Percentiles rank a stretch among this genome's conserved stretches.
phyloP scores from a whole-genome alignment of 257 asterid species.

The Solanum pennellii region DNA sequence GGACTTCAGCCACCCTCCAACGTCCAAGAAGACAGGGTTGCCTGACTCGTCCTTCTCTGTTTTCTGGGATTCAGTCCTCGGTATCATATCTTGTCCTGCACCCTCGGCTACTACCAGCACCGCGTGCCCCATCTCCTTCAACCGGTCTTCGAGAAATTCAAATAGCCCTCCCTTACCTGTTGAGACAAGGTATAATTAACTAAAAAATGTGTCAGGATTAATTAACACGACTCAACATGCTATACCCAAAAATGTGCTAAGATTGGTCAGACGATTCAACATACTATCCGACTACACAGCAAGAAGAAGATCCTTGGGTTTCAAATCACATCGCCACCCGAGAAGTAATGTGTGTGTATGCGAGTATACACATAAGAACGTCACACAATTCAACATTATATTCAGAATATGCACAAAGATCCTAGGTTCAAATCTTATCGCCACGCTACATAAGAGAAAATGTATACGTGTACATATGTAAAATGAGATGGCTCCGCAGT shows the following conservation, averaged over 20 bases:
- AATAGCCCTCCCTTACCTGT: slow-evolving; percentile 42
- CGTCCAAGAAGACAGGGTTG: slow-evolving; percentile 57
- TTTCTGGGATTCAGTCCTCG: slow-evolving; percentile 20
- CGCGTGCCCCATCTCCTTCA: slow-evolving; percentile 42
- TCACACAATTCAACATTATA: background rate
- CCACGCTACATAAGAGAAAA: background rate
- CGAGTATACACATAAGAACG: background rate
- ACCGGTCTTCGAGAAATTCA: slow-evolving; percentile 34
- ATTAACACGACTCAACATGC: background rate
- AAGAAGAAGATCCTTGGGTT: background rate
- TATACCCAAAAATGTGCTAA: background rate
- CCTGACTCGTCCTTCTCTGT: slow-evolving; percentile 66
- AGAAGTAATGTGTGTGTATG: background rate
- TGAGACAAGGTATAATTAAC: background rate
- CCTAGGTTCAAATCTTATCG: background rate
- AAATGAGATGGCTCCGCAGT: background rate
- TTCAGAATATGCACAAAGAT: background rate
- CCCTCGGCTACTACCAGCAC: slow-evolving; percentile 77
- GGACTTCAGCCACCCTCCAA: slow-evolving; percentile 71
- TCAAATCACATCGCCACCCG: background rate
- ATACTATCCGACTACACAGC: background rate
- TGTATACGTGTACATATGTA: background rate
- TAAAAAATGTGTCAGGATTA: too few species aligned
- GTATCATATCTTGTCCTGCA: slow-evolving; percentile 66
- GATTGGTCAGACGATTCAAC: background rate